Base-by-base conservation (phyloP, 495 filamentous ascomycete species). In the Talaromyces wortmannii region DNA sequence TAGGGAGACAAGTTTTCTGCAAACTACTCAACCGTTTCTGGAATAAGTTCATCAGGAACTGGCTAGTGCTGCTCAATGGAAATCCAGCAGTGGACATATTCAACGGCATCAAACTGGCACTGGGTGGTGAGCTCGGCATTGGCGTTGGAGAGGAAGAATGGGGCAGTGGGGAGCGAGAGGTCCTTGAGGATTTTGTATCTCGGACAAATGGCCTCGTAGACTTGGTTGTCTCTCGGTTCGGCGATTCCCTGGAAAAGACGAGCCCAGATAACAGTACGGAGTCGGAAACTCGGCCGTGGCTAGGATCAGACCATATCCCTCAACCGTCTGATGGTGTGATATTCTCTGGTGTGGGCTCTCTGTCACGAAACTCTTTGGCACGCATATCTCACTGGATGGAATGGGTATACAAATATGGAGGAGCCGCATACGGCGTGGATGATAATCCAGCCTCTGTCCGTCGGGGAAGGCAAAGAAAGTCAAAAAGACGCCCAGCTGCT, bases 81-180 rank as follows among this genome's bases (percentile, higher is more conserved):
- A 96, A 94, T 56, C 94, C 94, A 3, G 84, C 85, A 5, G 82
- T 85, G 5, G 85, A 85, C 55, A 79, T 95, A 4, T 89, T 88
- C 60, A 84, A 86, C 23, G 90, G 89, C 3, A 82, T 96, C 57
- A 96, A 96, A 68, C 82, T 97, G 45, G 90, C 94, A 13, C 89
- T 87, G 29, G 89, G 90, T 40, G 94, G 92, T 6, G 91, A 96
- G 70, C 83, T 96, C 23, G 95, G 94, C 15, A 81, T 96, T 13
- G 95, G 95, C 1, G 91, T 97, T 11, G 94, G 92, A 31, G 91
- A 96, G 63, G 91, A 96, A 70, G 89, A 96, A 56, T 84, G 91
- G 73, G 91, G 92, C 2, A 95, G 90, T 59, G 90, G 90, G 12
- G 91, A 96, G 71, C 73, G 92, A 61, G 91, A 91, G 61, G 92